Percentiles rank a stretch among this genome's conserved stretches.
Conservation (phyloP, 371 early-diverging fungal genomes). For the Mortierella sp. region DNA sequence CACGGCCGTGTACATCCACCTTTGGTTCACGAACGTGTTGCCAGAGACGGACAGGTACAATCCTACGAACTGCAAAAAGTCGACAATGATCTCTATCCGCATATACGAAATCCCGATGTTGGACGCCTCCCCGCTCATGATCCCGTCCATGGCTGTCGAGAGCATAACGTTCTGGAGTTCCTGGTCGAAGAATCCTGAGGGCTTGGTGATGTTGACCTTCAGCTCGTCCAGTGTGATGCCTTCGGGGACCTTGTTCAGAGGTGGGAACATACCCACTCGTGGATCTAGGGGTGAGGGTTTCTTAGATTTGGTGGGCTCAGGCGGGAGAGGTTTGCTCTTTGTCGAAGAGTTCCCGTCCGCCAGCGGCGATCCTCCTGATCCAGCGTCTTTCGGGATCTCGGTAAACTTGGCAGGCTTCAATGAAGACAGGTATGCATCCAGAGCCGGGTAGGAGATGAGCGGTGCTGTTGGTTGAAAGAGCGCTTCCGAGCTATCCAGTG, state of each 20-base stretch:
- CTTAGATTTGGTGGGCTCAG: slow-evolving; percentile 15
- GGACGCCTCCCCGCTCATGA: slow-evolving; percentile 55
- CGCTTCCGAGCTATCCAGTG: slow-evolving; percentile 33
- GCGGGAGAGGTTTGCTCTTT: background rate
- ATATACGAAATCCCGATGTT: slow-evolving; percentile 47
- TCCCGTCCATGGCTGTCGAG: slow-evolving; percentile 46
- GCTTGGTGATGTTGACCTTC: slow-evolving; percentile 51
- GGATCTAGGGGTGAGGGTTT: slow-evolving; percentile 30
- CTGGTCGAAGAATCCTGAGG: slow-evolving; percentile 49
- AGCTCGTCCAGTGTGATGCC: slow-evolving; percentile 55
- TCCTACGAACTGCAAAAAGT: slow-evolving; percentile 64
- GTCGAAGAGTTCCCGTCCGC: slow-evolving; percentile 2
- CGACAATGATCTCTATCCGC: slow-evolving; percentile 65
- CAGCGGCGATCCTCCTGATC: background rate
- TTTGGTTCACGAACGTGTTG: slow-evolving; percentile 53
- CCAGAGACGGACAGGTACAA: slow-evolving; percentile 55
- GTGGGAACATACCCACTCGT: slow-evolving; percentile 54
- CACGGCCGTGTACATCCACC: slow-evolving; percentile 62
- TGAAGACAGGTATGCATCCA: slow-evolving; percentile 52
- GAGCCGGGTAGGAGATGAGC: slow-evolving; percentile 37
- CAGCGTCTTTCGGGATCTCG: slow-evolving; percentile 8
- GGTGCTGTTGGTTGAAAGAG: slow-evolving; percentile 50
- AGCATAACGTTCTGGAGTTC: slow-evolving; percentile 55
- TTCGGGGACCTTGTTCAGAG: slow-evolving; percentile 44
- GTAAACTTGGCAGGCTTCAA: slow-evolving; percentile 36